Evolutionary conservation across 352 stramenopile species (phyloP).

Genomic region (Thalassiosira hispida): DNA sequence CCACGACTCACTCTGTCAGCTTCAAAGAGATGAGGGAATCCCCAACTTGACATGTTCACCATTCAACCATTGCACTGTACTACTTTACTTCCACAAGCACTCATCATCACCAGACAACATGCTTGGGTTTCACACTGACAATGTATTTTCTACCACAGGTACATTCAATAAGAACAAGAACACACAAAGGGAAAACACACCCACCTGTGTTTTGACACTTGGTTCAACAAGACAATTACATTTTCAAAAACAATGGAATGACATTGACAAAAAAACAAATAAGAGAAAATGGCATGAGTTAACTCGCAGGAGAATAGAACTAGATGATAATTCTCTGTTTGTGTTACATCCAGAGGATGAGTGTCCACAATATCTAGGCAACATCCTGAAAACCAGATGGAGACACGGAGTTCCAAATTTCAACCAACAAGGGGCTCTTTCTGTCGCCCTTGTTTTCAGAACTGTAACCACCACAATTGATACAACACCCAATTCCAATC

Average conservation of each 20-base stretch:
- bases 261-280: too few relatives aligned
- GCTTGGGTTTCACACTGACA: constrained; percentile 21
- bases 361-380: too few relatives aligned
- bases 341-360: too few relatives aligned
- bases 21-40: not conserved
- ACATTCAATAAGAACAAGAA: not conserved
- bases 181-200: constrained; percentile 16
- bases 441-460: too few relatives aligned
- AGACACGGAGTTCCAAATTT: too few relatives aligned
- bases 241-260: constrained; percentile 4
- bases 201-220: constrained; percentile 11
- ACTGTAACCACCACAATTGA: too few relatives aligned
- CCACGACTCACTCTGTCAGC: not conserved
- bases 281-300: too few relatives aligned
- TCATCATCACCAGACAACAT: not conserved
- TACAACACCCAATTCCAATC: too few relatives aligned
- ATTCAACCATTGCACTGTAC: constrained; percentile 29
- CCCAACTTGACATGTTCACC: not conserved
- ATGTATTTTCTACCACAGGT: constrained; percentile 7
- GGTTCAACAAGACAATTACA: not conserved
- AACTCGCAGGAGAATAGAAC: too few relatives aligned
- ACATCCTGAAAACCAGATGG: too few relatives aligned
- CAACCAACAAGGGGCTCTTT: too few relatives aligned
- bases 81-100: constrained; percentile 20
- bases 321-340: too few relatives aligned